These are phyloP conservation scores for Lolium multiflorum DNA, from an alignment of 176 grass and related monocot species.

Conservation along the genomic window DNA sequence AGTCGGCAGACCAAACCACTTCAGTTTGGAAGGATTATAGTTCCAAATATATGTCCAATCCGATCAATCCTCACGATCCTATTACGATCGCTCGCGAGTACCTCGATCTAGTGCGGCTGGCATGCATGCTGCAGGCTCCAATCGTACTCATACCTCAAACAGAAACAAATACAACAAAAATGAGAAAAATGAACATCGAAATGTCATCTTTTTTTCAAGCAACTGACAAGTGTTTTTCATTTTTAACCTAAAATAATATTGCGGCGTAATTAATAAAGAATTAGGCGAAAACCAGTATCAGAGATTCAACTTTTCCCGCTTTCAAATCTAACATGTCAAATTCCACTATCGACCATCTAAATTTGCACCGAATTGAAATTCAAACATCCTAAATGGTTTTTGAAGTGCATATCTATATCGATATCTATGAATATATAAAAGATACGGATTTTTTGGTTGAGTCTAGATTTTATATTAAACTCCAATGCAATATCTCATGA, in stretches of 20 bases:
- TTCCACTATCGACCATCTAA: not conserved
- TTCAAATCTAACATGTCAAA: not conserved
- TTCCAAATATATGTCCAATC: not conserved
- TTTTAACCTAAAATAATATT: no score
- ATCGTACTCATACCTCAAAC: not conserved
- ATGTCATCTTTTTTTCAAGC: not conserved
- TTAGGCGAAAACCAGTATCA: not conserved
- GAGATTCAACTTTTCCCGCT: not conserved
- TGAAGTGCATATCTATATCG: not conserved
- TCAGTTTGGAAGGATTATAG: not conserved
- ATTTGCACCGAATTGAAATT: not conserved
- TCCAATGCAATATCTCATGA: not conserved
- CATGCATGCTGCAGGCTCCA: not conserved
- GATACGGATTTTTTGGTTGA: not conserved
- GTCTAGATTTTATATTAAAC: not conserved
- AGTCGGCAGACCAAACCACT: not conserved
- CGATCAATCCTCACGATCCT: not conserved
- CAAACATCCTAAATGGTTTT: not conserved
- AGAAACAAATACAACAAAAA: not conserved
- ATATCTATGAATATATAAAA: not conserved
- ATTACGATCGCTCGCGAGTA: not conserved
- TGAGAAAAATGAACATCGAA: not conserved
- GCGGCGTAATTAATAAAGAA: not conserved
- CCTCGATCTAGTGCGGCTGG: not conserved
- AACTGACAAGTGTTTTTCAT: not conserved